These are phyloP conservation scores for Schoenoplectus triqueter DNA, from an alignment of 202 grass and related monocot species.

Conservation along the genomic window DNA sequence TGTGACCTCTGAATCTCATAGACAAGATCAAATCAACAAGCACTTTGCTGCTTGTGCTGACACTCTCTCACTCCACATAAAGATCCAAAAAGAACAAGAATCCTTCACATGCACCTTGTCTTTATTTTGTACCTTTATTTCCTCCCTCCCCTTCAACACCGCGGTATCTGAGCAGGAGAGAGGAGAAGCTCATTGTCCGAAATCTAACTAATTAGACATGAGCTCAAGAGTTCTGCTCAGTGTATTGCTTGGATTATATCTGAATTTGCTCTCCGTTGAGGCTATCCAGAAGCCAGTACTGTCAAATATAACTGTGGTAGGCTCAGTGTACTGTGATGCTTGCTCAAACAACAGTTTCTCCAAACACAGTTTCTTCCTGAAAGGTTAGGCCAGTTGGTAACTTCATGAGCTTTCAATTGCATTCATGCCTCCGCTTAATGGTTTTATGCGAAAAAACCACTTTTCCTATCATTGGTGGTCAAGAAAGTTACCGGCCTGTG, in stretches of 20 bases:
- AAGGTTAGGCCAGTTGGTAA: slow-evolving; percentile 52
- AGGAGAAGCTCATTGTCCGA: slow-evolving; percentile 2
- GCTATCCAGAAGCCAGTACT: slow-evolving; percentile 33
- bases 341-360: slow-evolving; percentile 96
- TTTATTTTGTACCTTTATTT: slow-evolving; percentile 29
- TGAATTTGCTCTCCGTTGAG: slow-evolving; percentile 23
- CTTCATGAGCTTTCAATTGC: background rate
- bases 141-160: background rate
- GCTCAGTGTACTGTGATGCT: slow-evolving; percentile 90
- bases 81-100: slow-evolving; percentile 37
- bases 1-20: slow-evolving; percentile 8
- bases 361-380: slow-evolving; percentile 91
- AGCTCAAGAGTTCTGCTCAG: slow-evolving; percentile 23
- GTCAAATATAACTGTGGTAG: slow-evolving; percentile 87
- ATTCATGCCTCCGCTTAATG: background rate
- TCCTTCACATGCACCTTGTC: slow-evolving; percentile 41
- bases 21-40: slow-evolving; percentile 8
- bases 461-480: background rate
- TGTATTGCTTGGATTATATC: slow-evolving; percentile 29
- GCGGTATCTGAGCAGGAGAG: background rate
- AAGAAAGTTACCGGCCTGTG: background rate
- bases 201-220: slow-evolving; percentile 33
- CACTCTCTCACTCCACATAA: slow-evolving; percentile 6
- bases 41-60: slow-evolving; percentile 23
- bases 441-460: background rate